Conservation (phyloP, 352 stramenopile species). For the Phytophthora boehmeriae region DNA sequence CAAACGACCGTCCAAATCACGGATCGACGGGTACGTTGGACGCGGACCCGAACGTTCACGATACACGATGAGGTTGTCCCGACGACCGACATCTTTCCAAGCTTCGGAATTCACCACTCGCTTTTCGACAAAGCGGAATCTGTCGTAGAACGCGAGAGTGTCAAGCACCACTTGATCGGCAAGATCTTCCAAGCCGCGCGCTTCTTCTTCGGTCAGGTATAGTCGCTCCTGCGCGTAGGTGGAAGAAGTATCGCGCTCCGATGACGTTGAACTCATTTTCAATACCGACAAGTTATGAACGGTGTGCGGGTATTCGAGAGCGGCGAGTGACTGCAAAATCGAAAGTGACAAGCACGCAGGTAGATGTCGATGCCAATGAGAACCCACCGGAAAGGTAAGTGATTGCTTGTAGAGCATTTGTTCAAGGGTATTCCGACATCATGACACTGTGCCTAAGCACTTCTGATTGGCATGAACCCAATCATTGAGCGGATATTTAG, state of each 20-base stretch:
- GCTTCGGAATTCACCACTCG: constrained; percentile 33
- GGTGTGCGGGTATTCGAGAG: neutral
- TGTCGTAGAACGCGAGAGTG: constrained; percentile 47
- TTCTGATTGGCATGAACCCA: too few species aligned
- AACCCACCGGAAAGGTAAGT: neutral
- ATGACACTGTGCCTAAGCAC: constrained; percentile 24
- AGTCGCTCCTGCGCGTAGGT: constrained; percentile 22
- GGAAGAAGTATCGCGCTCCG: constrained; percentile 15
- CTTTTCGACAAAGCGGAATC: constrained; percentile 41
- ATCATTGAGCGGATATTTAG: neutral
- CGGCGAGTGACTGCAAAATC: constrained; percentile 5
- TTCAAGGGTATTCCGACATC: neutral
- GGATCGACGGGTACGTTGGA: constrained; percentile 42
- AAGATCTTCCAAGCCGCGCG: constrained; percentile 27
- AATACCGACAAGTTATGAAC: too few species aligned
- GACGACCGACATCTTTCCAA: constrained; percentile 53
- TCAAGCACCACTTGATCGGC: constrained; percentile 42
- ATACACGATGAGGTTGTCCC: constrained; percentile 58
- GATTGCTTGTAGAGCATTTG: neutral
- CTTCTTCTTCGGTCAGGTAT: constrained; percentile 28
- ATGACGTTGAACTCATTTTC: constrained; percentile 36
- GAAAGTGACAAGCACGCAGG: too few species aligned
- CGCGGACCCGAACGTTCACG: constrained; percentile 31
- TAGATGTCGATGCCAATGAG: neutral
- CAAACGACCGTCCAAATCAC: constrained; percentile 28